phyloP scores from a whole-genome alignment of 495 filamentous ascomycete species.

The Aspergillus haitiensis region DNA sequence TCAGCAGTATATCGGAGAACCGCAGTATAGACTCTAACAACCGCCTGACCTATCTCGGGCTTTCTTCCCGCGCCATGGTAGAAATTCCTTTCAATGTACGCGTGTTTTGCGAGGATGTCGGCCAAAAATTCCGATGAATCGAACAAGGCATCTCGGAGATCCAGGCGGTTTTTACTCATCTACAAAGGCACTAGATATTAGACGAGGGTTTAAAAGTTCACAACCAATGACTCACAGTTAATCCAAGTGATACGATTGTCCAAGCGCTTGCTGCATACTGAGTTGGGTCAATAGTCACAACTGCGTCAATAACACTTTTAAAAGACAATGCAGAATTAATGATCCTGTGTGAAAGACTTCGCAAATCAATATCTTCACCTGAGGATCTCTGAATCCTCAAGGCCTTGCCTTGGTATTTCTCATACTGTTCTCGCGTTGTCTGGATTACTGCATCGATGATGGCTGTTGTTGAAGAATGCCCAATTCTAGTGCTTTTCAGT shows the following conservation, averaged over 20 bases:
- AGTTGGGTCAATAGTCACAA: slow-evolving; percentile 20
- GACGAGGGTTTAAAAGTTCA: not conserved
- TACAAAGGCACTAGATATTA: not conserved
- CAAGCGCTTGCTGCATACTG: slow-evolving; percentile 22
- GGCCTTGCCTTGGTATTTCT: slow-evolving; percentile 6
- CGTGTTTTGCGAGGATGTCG: slow-evolving; percentile 5
- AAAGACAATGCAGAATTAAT: slow-evolving; percentile 19
- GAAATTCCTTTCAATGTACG: slow-evolving; percentile 8
- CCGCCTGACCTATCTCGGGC: not conserved
- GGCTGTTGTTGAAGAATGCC: not conserved
- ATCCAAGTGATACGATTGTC: slow-evolving; percentile 16
- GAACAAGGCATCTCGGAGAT: slow-evolving; percentile 16
- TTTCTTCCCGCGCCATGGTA: not conserved
- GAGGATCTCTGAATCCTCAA: slow-evolving; percentile 5
- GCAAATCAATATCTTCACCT: not conserved
- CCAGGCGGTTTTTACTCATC: slow-evolving; percentile 9
- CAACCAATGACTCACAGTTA: slow-evolving; percentile 1
- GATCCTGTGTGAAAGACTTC: slow-evolving; percentile 14
- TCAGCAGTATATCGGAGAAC: slow-evolving; percentile 5
- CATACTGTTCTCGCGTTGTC: slow-evolving; percentile 1
- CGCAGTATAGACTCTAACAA: slow-evolving; percentile 4
- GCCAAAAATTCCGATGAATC: slow-evolving; percentile 11
- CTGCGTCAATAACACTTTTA: slow-evolving; percentile 17
- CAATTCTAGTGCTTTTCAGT: not conserved
- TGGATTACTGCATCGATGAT: slow-evolving; percentile 6